A percentile compares a stretch with the other conserved stretches of the same genome.
phyloP scores from a whole-genome alignment of 2,329 filamentous ascomycete genomes.

The Fusarium humuli region DNA sequence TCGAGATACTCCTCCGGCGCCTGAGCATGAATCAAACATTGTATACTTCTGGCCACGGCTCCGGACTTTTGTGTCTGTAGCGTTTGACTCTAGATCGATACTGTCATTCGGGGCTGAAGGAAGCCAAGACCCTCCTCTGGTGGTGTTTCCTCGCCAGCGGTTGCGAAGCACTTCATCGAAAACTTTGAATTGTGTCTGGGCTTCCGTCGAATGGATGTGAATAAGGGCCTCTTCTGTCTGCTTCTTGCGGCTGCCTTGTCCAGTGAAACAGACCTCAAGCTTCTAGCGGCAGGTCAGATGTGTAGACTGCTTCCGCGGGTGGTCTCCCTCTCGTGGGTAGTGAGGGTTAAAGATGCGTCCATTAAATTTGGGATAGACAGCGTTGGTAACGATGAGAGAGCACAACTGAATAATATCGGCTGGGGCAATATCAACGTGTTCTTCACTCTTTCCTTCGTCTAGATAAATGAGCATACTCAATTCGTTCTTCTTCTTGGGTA shows the following conservation, averaged over 20 bases:
- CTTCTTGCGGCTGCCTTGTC: conserved; percentile 37
- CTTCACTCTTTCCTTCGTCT: conserved; percentile 45
- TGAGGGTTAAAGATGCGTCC: conserved; percentile 42
- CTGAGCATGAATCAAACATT: conserved; percentile 78
- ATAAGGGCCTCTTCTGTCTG: conserved; percentile 54
- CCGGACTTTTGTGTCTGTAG: conserved; percentile 2
- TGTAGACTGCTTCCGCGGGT: conserved; percentile 47
- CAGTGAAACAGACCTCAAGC: conserved; percentile 45
- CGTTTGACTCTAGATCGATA: conserved; percentile 44
- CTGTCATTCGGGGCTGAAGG: conserved; percentile 8
- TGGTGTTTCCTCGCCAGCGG: conserved; percentile 48
- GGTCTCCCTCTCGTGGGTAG: conserved; percentile 9
- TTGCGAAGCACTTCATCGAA: conserved; percentile 50
- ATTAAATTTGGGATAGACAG: conserved; percentile 55
- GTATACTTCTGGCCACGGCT: conserved; percentile 65
- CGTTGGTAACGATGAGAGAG: conserved; percentile 67
- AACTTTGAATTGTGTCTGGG: conserved; percentile 48
- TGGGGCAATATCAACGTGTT: conserved; percentile 57
- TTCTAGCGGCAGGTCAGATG: conserved; percentile 66
- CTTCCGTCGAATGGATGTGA: conserved; percentile 49
- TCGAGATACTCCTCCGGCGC: conserved; percentile 76
- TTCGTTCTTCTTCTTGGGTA: conserved; percentile 58
- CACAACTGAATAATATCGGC: conserved; percentile 55
- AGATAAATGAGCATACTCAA: conserved; percentile 54
- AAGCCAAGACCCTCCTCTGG: conserved; percentile 51